Percentiles rank a stretch among this genome's conserved stretches.
Conservation (phyloP, 306 rosid species). For the Adenanthera pavonina region DNA sequence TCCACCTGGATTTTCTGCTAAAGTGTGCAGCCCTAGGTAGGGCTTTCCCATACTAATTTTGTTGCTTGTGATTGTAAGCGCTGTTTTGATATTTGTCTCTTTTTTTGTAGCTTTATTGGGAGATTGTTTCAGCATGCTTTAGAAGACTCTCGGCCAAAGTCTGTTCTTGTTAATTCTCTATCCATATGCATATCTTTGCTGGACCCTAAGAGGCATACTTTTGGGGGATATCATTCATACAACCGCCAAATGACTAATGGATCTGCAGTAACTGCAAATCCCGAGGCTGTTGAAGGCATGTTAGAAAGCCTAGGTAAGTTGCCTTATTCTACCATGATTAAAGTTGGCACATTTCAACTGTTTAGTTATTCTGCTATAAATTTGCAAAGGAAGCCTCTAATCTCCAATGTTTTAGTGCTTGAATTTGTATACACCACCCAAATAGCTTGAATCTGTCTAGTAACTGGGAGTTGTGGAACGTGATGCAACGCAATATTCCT, state of each 20-base stretch:
- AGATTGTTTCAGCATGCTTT: slow-evolving; percentile 88
- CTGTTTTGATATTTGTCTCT: slow-evolving; percentile 27
- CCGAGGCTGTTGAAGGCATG: slow-evolving; percentile 98
- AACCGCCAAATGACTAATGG: slow-evolving; percentile 75
- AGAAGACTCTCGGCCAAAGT: slow-evolving; percentile 91
- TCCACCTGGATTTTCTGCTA: slow-evolving; percentile 86
- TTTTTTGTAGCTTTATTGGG: slow-evolving; percentile 77
- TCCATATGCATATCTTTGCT: slow-evolving; percentile 94
- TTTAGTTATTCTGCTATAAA: background rate
- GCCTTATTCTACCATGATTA: slow-evolving; percentile 9
- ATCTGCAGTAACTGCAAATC: slow-evolving; percentile 70
- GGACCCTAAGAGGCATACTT: slow-evolving; percentile 80
- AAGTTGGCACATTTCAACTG: background rate
- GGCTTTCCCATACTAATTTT: background rate
- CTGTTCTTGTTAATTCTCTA: slow-evolving; percentile 89
- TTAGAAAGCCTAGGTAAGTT: slow-evolving; percentile 84
- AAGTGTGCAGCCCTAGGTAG: slow-evolving; percentile 89
- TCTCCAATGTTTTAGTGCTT: background rate
- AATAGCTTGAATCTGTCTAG: background rate
- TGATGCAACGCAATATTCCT: no score
- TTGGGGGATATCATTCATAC: slow-evolving; percentile 72
- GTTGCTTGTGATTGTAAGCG: background rate
- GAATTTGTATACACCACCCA: background rate
- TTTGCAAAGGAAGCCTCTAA: background rate
- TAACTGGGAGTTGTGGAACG: background rate